phyloP scores from a whole-genome alignment of 31 red algal genomes.

The Endocladia muricata region DNA sequence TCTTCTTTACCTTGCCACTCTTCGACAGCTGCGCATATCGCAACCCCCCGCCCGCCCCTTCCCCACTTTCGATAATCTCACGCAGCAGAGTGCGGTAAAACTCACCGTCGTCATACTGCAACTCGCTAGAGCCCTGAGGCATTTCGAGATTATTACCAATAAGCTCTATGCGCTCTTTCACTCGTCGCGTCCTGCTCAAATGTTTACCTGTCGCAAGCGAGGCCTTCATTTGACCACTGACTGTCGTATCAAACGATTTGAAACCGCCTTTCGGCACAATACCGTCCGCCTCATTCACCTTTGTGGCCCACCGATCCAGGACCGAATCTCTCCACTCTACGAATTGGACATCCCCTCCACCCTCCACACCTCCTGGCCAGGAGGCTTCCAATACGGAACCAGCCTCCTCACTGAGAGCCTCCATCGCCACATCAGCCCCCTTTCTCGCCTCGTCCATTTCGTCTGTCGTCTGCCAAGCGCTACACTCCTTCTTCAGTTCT shows the following conservation, averaged over 20 bases:
- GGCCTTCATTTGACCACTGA: constrained; percentile 31
- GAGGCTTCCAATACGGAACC: not conserved
- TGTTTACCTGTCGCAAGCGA: constrained; percentile 30
- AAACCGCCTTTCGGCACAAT: constrained; percentile 25
- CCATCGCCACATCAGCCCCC: not conserved
- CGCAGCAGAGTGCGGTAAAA: constrained; percentile 55
- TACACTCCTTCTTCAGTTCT: not conserved
- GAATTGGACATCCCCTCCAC: constrained; percentile 2
- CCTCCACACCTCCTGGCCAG: not conserved
- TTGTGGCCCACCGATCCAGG: constrained; percentile 38
- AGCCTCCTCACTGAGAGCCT: not conserved
- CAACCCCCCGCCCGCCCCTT: constrained; percentile 16
- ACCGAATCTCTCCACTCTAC: constrained; percentile 26
- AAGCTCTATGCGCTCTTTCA: not conserved
- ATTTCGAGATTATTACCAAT: constrained; percentile 10
- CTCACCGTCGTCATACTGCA: constrained; percentile 70
- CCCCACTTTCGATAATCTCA: constrained; percentile 65
- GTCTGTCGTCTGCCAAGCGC: not conserved
- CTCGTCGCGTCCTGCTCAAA: constrained; percentile 20
- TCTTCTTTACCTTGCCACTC: constrained; percentile 33
- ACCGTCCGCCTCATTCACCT: constrained; percentile 21
- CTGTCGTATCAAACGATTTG: constrained; percentile 42
- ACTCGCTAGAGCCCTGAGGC: constrained; percentile 2
- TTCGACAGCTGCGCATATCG: constrained; percentile 42
- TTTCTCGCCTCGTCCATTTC: not conserved